A percentile compares a stretch with the other conserved stretches of the same genome.
Evolutionary conservation across 1,139 yeast species (phyloP).

Genomic region (Candida gigantensis): DNA sequence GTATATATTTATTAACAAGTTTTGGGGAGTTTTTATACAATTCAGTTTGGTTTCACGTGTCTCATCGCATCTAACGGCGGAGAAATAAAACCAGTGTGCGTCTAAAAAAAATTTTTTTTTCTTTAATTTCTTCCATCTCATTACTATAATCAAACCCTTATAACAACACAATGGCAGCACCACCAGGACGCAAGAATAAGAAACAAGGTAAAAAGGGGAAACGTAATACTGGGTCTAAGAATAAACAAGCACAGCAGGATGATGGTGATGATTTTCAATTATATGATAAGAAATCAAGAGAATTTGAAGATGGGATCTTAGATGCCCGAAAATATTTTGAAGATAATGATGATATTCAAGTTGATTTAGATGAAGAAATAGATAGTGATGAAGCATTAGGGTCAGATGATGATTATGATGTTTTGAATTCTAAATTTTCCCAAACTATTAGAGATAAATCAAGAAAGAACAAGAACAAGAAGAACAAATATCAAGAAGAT

Average conservation of each 20-base stretch:
- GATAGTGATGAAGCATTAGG: conserved; percentile 80
- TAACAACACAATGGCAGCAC: too few species aligned
- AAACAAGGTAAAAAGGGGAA: too few species aligned
- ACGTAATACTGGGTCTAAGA: too few species aligned
- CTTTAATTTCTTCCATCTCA: too few species aligned
- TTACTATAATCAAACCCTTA: too few species aligned
- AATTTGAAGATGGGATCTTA: conserved; percentile 41
- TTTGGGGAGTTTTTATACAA: too few species aligned
- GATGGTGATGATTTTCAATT: conserved; percentile 20
- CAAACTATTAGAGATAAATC: conserved; percentile 63
- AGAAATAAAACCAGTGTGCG: too few species aligned
- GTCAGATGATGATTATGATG: conserved; percentile 73
- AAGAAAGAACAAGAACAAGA: conserved; percentile 33
- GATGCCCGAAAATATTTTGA: conserved; percentile 42
- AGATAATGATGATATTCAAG: conserved; percentile 31
- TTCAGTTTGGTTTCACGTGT: too few species aligned
- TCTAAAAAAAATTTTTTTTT: too few species aligned
- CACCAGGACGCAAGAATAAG: too few species aligned
- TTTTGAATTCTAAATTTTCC: conserved; percentile 64
- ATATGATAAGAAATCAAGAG: not conserved
- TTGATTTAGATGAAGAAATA: conserved; percentile 61
- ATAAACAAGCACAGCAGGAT: not conserved
- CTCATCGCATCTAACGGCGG: too few species aligned
- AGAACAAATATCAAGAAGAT: conserved; percentile 19
- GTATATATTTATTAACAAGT: too few species aligned